These are phyloP conservation scores for Ostreobium quekettii DNA, from an alignment of 139 green algal genomes.

Conservation along the genomic window DNA sequence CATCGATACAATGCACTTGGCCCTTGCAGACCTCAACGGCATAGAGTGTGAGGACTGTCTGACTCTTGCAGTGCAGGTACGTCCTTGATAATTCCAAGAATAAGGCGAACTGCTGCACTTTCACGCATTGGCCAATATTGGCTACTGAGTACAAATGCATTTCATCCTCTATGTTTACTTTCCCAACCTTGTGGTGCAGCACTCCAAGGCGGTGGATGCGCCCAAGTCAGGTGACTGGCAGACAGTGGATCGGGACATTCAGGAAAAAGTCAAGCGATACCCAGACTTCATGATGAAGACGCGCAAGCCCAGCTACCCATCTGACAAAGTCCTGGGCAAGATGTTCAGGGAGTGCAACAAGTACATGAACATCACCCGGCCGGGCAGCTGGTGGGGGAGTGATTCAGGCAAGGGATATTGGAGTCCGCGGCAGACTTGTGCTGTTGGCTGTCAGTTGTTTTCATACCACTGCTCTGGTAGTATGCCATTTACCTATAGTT, in stretches of 20 bases:
- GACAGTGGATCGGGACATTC: background rate
- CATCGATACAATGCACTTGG: slow-evolving; percentile 11
- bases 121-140: no score
- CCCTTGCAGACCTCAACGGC: background rate
- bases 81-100: no score
- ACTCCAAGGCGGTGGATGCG: slow-evolving; percentile 3
- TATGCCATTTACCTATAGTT: no score
- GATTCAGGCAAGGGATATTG: no score
- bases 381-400: no score
- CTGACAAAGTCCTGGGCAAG: slow-evolving; percentile 3
- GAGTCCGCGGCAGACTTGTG: no score
- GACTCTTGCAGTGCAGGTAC: no score
- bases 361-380: background rate
- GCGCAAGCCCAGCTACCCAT: slow-evolving; percentile 11
- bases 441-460: no score
- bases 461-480: no score
- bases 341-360: slow-evolving; percentile 20
- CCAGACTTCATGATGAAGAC: slow-evolving; percentile 20
- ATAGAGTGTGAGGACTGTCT: background rate
- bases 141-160: no score
- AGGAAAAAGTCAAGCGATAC: background rate
- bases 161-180: background rate
- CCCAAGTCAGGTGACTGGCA: slow-evolving; percentile 10
- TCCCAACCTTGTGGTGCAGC: background rate
- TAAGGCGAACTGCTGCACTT: no score